These are phyloP conservation scores for Cucurbita ficifolia DNA, from an alignment of 306 rosid species.

Conservation along the genomic window DNA sequence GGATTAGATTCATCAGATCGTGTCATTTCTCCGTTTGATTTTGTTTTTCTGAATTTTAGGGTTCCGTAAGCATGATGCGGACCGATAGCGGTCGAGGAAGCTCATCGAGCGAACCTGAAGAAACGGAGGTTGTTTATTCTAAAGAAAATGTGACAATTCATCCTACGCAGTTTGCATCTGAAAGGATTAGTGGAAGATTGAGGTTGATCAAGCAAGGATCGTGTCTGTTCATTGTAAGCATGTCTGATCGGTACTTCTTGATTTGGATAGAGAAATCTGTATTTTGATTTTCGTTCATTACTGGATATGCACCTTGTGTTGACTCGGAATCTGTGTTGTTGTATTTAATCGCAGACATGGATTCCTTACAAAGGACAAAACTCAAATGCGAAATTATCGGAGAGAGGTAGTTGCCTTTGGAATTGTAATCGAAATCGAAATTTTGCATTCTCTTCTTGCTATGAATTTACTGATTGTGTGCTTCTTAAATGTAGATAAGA, in stretches of 20 bases:
- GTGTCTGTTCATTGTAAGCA: conserved; percentile 52
- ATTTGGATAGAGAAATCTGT: background rate
- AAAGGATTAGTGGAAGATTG: conserved; percentile 80
- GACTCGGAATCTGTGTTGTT: background rate
- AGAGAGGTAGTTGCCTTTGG: conserved; percentile 38
- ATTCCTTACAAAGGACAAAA: conserved; percentile 60
- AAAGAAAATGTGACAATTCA: conserved; percentile 96
- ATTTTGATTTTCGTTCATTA: background rate
- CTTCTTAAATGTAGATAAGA: conserved; percentile 46
- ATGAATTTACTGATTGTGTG: conserved; percentile 10
- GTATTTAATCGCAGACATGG: conserved; percentile 56
- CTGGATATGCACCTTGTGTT: background rate
- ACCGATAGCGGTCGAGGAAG: conserved; percentile 51
- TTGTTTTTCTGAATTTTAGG: conserved; percentile 22
- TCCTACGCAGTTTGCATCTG: conserved; percentile 70
- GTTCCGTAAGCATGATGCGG: conserved; percentile 48
- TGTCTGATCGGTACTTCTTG: background rate
- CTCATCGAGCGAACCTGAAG: conserved; percentile 53
- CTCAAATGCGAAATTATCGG: conserved; percentile 59
- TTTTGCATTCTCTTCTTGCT: background rate
- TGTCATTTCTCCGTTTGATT: background rate
- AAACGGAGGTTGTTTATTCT: conserved; percentile 49
- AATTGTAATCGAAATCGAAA: conserved; percentile 4
- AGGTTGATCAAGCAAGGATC: conserved; percentile 70
- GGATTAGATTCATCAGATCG: background rate